Evolutionary conservation across 1,284 basidiomycete species (phyloP).

Genomic region (Afroboletus lepidellus): DNA sequence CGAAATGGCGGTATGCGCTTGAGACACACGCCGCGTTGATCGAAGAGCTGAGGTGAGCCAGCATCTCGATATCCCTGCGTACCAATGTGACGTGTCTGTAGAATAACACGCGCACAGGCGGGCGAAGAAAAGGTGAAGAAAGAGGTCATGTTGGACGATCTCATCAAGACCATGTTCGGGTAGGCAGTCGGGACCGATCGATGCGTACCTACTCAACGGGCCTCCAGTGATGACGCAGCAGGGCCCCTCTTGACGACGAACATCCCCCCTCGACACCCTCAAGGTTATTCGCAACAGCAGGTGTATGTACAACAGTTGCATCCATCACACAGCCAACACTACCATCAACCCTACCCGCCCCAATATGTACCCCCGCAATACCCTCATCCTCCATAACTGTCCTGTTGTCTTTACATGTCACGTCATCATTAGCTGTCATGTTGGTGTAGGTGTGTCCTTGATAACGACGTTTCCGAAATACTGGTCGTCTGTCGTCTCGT

Average conservation of each 20-base stretch:
- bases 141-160: slow-evolving; percentile 52
- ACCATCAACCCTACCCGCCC: slow-evolving; percentile 8
- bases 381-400: slow-evolving; percentile 16
- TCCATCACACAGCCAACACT: slow-evolving; percentile 11
- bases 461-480: neutral
- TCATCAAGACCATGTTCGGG: slow-evolving; percentile 55
- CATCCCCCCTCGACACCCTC: slow-evolving; percentile 3
- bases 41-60: slow-evolving; percentile 53
- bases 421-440: neutral
- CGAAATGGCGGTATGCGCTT: slow-evolving; percentile 63
- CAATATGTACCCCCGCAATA: slow-evolving; percentile 15
- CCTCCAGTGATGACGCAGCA: slow-evolving; percentile 33
- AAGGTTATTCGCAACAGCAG: slow-evolving; percentile 11
- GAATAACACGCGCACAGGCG: slow-evolving; percentile 50
- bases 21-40: slow-evolving; percentile 60
- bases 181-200: slow-evolving; percentile 27
- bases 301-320: slow-evolving; percentile 11
- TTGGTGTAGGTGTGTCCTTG: slow-evolving; percentile 4
- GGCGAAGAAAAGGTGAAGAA: slow-evolving; percentile 50
- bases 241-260: slow-evolving; percentile 15
- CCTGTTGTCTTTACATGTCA: neutral
- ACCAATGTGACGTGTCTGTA: slow-evolving; percentile 1
- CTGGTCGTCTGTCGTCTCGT: neutral
- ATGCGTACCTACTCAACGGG: neutral
- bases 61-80: neutral